phyloP scores from a whole-genome alignment of 371 early-diverging fungal species.

The Saksenaea oblongispora region DNA sequence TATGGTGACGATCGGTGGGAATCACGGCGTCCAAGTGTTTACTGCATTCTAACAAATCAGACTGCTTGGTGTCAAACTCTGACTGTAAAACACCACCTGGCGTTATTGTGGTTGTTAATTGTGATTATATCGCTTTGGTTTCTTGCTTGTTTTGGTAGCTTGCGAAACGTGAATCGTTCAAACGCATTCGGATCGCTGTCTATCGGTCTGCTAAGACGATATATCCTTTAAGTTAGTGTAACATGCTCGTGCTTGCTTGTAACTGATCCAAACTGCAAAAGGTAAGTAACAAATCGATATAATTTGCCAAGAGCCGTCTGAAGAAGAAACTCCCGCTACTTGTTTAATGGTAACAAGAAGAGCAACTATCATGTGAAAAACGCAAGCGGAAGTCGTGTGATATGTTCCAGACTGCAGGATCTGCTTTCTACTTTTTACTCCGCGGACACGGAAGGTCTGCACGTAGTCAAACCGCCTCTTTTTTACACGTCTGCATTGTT shows the following conservation, averaged over 20 bases:
- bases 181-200: background rate
- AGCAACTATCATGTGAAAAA: constrained; percentile 3
- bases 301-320: background rate
- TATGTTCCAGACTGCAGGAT: background rate
- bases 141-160: background rate
- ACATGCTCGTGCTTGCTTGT: background rate
- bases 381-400: background rate
- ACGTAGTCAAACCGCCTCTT: no score
- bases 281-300: background rate
- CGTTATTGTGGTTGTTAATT: background rate
- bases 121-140: background rate
- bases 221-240: background rate
- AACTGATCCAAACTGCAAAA: background rate
- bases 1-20: constrained; percentile 1
- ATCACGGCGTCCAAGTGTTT: background rate
- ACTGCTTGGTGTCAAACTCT: background rate
- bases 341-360: background rate
- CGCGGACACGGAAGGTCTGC: no score
- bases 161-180: background rate
- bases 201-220: background rate
- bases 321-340: background rate
- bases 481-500: no score
- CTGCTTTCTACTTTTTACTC: background rate
- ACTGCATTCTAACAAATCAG: constrained; percentile 3
- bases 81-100: background rate